A percentile compares a stretch with the other conserved stretches of the same genome.
Conservation (phyloP, 2,329 filamentous ascomycete species). For the Helotiales sp. region DNA sequence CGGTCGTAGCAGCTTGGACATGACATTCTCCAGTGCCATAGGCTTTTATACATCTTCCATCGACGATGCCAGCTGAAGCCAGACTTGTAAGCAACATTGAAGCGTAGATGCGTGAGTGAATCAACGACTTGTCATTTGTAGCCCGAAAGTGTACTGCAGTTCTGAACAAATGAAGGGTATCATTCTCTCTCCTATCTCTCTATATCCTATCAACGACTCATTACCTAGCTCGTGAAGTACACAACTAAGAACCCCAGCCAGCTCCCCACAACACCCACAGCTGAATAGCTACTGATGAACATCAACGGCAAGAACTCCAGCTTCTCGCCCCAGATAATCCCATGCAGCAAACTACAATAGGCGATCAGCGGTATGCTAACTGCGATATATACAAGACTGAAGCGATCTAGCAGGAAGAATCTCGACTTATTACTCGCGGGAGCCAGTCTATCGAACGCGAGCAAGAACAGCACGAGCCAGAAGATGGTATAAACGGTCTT, state of each 20-base stretch:
- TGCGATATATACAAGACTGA: slow-evolving; percentile 87
- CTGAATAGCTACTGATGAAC: slow-evolving; percentile 95
- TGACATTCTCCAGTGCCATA: too few relatives aligned
- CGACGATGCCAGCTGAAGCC: too few relatives aligned
- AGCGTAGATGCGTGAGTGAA: too few relatives aligned
- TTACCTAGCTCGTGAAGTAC: slow-evolving; percentile 65
- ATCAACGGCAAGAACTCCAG: slow-evolving; percentile 94
- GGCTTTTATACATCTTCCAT: too few relatives aligned
- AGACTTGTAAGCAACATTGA: too few relatives aligned
- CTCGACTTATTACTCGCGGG: slow-evolving; percentile 80
- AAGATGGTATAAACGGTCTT: slow-evolving; percentile 92
- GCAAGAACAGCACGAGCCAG: slow-evolving; percentile 86
- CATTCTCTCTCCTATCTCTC: slow-evolving; percentile 13
- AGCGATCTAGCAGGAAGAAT: slow-evolving; percentile 88
- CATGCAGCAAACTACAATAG: slow-evolving; percentile 86
- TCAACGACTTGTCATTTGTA: too few relatives aligned
- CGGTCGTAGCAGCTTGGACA: too few relatives aligned
- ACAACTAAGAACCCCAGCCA: slow-evolving; percentile 95
- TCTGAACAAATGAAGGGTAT: slow-evolving; percentile 17
- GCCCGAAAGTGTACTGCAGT: not conserved
- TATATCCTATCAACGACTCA: not conserved
- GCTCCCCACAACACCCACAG: slow-evolving; percentile 92
- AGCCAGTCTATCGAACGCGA: slow-evolving; percentile 84
- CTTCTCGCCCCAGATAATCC: slow-evolving; percentile 78
- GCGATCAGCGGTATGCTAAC: slow-evolving; percentile 86